A percentile compares a stretch with the other conserved stretches of the same genome.
Conservation (phyloP, 768 basidiomycete species). For the Rhizopogon vinicolor region DNA sequence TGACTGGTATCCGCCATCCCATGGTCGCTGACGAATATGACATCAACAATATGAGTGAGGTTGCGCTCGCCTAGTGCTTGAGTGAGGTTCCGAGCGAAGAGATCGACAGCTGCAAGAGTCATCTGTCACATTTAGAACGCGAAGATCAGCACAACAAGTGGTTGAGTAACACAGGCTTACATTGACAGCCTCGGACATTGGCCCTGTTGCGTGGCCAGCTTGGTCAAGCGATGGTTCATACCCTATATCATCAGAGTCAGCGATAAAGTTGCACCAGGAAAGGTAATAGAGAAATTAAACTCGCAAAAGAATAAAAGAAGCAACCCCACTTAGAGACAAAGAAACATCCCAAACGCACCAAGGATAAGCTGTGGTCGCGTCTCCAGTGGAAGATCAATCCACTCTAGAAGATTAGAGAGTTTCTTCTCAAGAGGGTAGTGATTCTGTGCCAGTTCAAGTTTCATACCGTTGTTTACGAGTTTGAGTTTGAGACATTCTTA, state of each 20-base stretch:
- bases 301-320: neutral
- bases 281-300: slow-evolving; percentile 1
- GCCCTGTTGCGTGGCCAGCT: slow-evolving; percentile 72
- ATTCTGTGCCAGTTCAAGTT: slow-evolving; percentile 31
- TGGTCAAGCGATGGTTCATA: slow-evolving; percentile 88
- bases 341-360: slow-evolving; percentile 37
- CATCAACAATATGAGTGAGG: slow-evolving; percentile 77
- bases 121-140: slow-evolving; percentile 31
- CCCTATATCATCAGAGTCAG: slow-evolving; percentile 31
- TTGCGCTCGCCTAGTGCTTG: slow-evolving; percentile 62
- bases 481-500: slow-evolving; percentile 20
- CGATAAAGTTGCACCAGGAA: neutral
- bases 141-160: neutral
- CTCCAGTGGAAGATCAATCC: slow-evolving; percentile 75
- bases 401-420: slow-evolving; percentile 70
- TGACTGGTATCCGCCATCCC: slow-evolving; percentile 92
- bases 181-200: slow-evolving; percentile 65
- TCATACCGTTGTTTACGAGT: neutral
- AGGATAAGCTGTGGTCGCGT: slow-evolving; percentile 74
- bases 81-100: slow-evolving; percentile 69
- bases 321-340: neutral
- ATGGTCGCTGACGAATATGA: slow-evolving; percentile 87
- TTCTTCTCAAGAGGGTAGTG: slow-evolving; percentile 64
- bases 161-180: slow-evolving; percentile 33
- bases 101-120: slow-evolving; percentile 65